phyloP scores from a whole-genome alignment of 2,329 filamentous ascomycete genomes.

The Decorospora gaudefroyi region DNA sequence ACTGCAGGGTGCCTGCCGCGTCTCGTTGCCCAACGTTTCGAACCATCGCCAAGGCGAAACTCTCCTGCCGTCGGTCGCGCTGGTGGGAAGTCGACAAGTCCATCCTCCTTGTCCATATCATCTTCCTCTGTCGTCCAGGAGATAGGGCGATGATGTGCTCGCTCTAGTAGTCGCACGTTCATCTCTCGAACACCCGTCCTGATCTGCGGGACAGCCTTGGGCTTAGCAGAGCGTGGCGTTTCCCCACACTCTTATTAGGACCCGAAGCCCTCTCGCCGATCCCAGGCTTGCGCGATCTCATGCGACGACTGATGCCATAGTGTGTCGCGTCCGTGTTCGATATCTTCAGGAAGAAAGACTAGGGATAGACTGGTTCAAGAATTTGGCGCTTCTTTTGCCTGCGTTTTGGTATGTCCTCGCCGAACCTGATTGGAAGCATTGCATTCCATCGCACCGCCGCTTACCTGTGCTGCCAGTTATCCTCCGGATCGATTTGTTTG shows the following conservation, averaged over 20 bases:
- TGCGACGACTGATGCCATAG: slow-evolving; percentile 46
- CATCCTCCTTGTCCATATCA: slow-evolving; percentile 24
- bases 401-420: slow-evolving; percentile 39
- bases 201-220: slow-evolving; percentile 39
- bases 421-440: slow-evolving; percentile 10
- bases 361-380: slow-evolving; percentile 51
- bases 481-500: slow-evolving; percentile 32
- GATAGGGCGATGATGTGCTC: slow-evolving; percentile 45
- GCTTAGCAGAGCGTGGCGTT: slow-evolving; percentile 44
- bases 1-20: slow-evolving; percentile 34
- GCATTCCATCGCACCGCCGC: slow-evolving; percentile 15
- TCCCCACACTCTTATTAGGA: slow-evolving; percentile 43
- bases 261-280: slow-evolving; percentile 38
- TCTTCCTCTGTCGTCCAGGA: slow-evolving; percentile 38
- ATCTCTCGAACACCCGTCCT: slow-evolving; percentile 33
- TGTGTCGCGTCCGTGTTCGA: slow-evolving; percentile 43
- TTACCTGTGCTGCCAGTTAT: slow-evolving; percentile 35
- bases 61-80: slow-evolving; percentile 33
- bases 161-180: slow-evolving; percentile 42
- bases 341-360: slow-evolving; percentile 46
- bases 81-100: slow-evolving; percentile 27
- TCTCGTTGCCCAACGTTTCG: slow-evolving; percentile 38
- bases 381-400: slow-evolving; percentile 47
- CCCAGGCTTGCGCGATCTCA: slow-evolving; percentile 36
- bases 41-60: slow-evolving; percentile 40